Evolutionary conservation across 768 basidiomycete genomes (phyloP).

Genomic region (Mycena floridula): DNA sequence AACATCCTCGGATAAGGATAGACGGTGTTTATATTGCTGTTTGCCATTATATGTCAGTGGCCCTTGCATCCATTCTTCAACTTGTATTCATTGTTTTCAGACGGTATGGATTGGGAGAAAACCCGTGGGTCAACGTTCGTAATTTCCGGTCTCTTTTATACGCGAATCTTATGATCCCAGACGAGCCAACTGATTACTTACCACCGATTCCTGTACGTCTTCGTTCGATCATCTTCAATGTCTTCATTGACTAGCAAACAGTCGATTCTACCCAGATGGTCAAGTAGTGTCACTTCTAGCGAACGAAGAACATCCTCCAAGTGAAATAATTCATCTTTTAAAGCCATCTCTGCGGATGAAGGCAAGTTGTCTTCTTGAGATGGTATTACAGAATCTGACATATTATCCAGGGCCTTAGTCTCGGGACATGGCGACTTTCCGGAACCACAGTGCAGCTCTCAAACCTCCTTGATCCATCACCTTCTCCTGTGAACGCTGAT

Average conservation of each 20-base stretch:
- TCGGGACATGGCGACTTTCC: slow-evolving; percentile 68
- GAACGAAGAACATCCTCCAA: slow-evolving; percentile 69
- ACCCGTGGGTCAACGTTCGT: slow-evolving; percentile 77
- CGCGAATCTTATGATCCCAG: slow-evolving; percentile 28
- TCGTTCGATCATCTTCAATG: too few species aligned
- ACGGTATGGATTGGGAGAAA: slow-evolving; percentile 74
- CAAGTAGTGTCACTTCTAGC: slow-evolving; percentile 80
- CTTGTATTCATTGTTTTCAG: slow-evolving; percentile 25
- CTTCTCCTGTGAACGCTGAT: too few species aligned
- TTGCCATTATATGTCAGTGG: slow-evolving; percentile 76
- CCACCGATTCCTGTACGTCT: slow-evolving; percentile 78
- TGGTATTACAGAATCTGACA: background rate
- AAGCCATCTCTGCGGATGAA: slow-evolving; percentile 76
- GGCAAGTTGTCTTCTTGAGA: slow-evolving; percentile 28
- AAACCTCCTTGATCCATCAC: slow-evolving; percentile 68
- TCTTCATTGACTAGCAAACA: too few species aligned
- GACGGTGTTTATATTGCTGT: slow-evolving; percentile 92
- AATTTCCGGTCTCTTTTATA: background rate
- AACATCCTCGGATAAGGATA: slow-evolving; percentile 77
- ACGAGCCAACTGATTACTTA: slow-evolving; percentile 86
- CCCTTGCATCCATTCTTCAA: slow-evolving; percentile 4
- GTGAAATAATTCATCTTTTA: slow-evolving; percentile 68
- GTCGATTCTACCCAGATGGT: slow-evolving; percentile 85
- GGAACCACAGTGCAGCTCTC: slow-evolving; percentile 55
- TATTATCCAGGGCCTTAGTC: slow-evolving; percentile 51